Evolutionary conservation across 345 rosid species (phyloP).

Genomic region (Salix caprea): DNA sequence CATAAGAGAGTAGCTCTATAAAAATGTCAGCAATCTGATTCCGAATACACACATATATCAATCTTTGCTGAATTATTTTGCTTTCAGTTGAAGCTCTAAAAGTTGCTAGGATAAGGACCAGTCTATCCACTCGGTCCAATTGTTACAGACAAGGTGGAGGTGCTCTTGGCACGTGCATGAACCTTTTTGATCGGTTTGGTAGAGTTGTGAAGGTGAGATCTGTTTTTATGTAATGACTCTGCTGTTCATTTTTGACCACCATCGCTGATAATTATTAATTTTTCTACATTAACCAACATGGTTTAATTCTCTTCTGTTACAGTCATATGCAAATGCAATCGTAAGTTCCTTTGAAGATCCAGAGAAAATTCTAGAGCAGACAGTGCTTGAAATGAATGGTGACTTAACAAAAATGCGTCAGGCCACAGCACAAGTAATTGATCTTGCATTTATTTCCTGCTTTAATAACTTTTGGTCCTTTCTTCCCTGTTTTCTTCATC

Average conservation of each 20-base stretch:
- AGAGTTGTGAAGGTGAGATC: conserved; percentile 63
- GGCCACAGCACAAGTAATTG: conserved; percentile 74
- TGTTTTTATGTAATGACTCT: not conserved
- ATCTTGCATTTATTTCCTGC: conserved; percentile 3
- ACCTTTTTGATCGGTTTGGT: conserved; percentile 67
- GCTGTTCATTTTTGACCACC: not conserved
- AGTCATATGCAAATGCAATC: conserved; percentile 78
- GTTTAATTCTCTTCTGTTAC: conserved; percentile 23
- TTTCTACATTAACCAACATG: not conserved
- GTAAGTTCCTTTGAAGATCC: conserved; percentile 73
- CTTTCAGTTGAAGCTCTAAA: conserved; percentile 23
- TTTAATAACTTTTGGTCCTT: no score
- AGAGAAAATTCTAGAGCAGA: conserved; percentile 72
- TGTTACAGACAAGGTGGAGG: conserved; percentile 48
- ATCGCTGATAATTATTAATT: conserved; percentile 1
- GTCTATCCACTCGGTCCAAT: conserved; percentile 13
- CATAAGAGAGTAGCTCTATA: not conserved
- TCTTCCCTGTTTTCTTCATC: not conserved
- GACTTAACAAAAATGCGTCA: conserved; percentile 83
- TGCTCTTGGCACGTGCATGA: conserved; percentile 51
- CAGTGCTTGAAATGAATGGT: conserved; percentile 78
- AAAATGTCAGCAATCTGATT: not conserved
- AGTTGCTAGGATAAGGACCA: conserved; percentile 6
- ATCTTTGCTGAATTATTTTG: not conserved
- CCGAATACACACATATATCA: not conserved